Base-by-base conservation (phyloP, 257 asterid genomes). In the Scutellaria barbata region DNA sequence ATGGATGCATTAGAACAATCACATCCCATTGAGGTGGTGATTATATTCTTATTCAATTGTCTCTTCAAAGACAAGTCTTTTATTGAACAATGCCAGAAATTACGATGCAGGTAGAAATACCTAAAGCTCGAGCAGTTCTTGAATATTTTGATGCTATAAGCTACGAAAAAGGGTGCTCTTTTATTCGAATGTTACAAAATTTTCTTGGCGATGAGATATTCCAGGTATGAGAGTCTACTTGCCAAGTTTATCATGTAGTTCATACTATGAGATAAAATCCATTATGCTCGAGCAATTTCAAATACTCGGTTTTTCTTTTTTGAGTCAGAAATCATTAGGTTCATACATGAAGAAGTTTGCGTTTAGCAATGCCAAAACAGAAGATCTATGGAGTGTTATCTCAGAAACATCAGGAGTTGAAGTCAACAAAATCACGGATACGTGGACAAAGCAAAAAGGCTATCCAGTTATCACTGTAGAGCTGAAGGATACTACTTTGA, bases 391-490 rank as follows among this genome's bases (percentile, higher is more conserved):
- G 87, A 66, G 47, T 30, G 87, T 80, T 77, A 68, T 79, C 39
- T 57, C 80, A 7, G 87, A 82, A 77, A 71, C 69, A 61, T 82
- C 87, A 20, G 84, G 82, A 14, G 58, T 74, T 5, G 76, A 67
- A 42, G 77, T 82, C 22, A 71, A 74, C 76, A 79, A 45, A 52
- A 72, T 79, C 37, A 82, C 79, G 84, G 57, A 77, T 48, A 45
- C 37, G 18, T 82, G 87, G 87, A 82, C 87, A 52, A 76, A 82
- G 79, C 79, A 82, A 63, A 77, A 76, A 16, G 84, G 87, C 53
- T 79, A 82, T 62, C 87, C 87, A 13, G 72, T 82, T 71, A 72
- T 82, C 66, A 55, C 82, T 6, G 80, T 74, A 12, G 57, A 71
- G 63, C 69, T 67, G 55, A 77, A 74, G 16, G 81, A 71, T 14